These are phyloP conservation scores for Fusarium proliferatum DNA, from an alignment of 2,329 filamentous ascomycete species.

Conservation along the genomic window DNA sequence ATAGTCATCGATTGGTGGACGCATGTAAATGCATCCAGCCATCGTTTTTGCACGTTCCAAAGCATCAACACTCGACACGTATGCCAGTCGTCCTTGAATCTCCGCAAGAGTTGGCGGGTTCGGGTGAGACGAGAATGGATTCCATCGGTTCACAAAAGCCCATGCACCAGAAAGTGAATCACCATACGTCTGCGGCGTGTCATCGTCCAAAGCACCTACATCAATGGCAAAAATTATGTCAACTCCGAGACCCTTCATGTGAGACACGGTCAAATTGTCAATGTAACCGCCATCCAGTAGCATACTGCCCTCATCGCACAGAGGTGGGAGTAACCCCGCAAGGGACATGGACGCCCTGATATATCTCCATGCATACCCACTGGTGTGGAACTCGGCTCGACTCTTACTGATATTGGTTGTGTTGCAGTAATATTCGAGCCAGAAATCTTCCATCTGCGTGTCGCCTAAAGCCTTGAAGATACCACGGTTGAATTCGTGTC, in stretches of 20 bases:
- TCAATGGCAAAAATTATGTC: constrained; percentile 97
- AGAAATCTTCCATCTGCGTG: constrained; percentile 98
- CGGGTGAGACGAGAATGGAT: constrained; percentile 86
- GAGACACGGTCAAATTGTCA: constrained; percentile 94
- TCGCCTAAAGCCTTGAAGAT: constrained; percentile 99
- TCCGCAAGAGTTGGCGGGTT: constrained; percentile 96
- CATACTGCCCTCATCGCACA: constrained; percentile 98
- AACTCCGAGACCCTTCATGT: constrained; percentile 95
- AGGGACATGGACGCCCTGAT: constrained; percentile 97
- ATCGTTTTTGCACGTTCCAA: constrained; percentile 92
- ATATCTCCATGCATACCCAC: constrained; percentile 97
- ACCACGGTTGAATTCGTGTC: constrained; percentile 97
- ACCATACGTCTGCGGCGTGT: constrained; percentile 90
- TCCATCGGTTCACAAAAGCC: constrained; percentile 96
- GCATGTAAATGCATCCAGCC: constrained; percentile 94
- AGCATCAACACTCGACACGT: constrained; percentile 94
- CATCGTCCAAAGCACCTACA: constrained; percentile 91
- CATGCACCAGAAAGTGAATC: constrained; percentile 95
- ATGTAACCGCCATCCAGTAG: constrained; percentile 96
- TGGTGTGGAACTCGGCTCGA: constrained; percentile 90
- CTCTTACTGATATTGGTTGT: constrained; percentile 98
- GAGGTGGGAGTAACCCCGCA: constrained; percentile 88
- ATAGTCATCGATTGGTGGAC: constrained; percentile 92
- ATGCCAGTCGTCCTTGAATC: constrained; percentile 93
- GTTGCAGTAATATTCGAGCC: constrained; percentile 99